phyloP scores from a whole-genome alignment of 1,139 yeast genomes.

The Blastobotrys malaysiensis region DNA sequence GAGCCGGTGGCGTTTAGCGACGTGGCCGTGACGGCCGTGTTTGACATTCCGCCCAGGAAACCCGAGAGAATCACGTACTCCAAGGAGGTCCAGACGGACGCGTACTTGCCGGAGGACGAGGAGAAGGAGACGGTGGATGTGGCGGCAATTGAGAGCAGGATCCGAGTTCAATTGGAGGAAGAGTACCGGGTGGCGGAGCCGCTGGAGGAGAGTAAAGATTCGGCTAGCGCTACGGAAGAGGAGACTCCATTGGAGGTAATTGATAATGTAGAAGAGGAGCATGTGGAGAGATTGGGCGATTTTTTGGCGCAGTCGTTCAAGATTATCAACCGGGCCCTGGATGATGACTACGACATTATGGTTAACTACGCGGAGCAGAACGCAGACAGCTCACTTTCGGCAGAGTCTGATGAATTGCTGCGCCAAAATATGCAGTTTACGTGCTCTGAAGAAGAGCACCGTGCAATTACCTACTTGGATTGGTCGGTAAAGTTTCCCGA shows the following conservation, averaged over 20 bases:
- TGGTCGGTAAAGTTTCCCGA: slow-evolving; percentile 42
- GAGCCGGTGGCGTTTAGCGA: neutral
- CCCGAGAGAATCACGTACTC: slow-evolving; percentile 22
- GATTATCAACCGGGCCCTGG: slow-evolving; percentile 38
- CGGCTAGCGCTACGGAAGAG: neutral
- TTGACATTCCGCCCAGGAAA: slow-evolving; percentile 18
- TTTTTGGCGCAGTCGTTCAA: slow-evolving; percentile 39
- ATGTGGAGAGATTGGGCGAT: slow-evolving; percentile 14
- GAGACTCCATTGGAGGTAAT: neutral
- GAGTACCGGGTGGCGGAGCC: slow-evolving; percentile 9
- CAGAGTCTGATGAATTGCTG: neutral
- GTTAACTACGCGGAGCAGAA: slow-evolving; percentile 28
- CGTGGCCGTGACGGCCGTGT: slow-evolving; percentile 14
- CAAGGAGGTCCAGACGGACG: slow-evolving; percentile 26
- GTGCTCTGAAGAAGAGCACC: slow-evolving; percentile 4
- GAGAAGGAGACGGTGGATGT: neutral
- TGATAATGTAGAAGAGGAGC: slow-evolving; percentile 3
- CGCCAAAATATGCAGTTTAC: neutral
- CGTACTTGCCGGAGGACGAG: neutral
- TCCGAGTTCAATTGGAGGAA: slow-evolving; percentile 13
- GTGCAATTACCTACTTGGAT: slow-evolving; percentile 39
- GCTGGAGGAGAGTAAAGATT: slow-evolving; percentile 4
- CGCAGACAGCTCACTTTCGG: neutral
- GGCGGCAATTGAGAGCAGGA: neutral
- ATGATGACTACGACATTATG: slow-evolving; percentile 36